These are phyloP conservation scores for Sindora glabra DNA, from an alignment of 306 rosid species.

Conservation along the genomic window DNA sequence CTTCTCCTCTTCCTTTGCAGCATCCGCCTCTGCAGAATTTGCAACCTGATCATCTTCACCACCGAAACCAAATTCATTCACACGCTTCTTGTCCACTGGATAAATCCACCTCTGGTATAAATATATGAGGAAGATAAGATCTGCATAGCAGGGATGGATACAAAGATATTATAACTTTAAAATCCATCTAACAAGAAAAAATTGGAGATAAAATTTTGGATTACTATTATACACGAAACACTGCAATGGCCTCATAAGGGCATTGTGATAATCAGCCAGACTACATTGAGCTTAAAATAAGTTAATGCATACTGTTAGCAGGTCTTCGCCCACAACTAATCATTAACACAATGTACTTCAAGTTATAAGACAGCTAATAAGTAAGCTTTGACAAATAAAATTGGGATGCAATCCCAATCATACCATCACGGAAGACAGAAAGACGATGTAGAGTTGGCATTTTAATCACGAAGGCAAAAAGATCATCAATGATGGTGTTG, in stretches of 20 bases:
- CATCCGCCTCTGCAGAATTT: conserved; percentile 22
- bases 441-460: conserved; percentile 96
- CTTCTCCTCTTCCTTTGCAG: conserved; percentile 72
- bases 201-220: no score
- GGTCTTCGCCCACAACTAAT: neutral
- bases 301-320: neutral
- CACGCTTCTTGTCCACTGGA: conserved; percentile 90
- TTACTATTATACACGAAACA: neutral
- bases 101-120: conserved; percentile 86
- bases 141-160: conserved; percentile 40
- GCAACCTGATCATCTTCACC: conserved; percentile 65
- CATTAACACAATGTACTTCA: no score
- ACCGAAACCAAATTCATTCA: conserved; percentile 90
- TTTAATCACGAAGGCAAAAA: conserved; percentile 95
- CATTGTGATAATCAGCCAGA: neutral
- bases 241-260: neutral
- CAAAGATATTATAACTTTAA: conserved; percentile 4
- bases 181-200: neutral
- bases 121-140: conserved; percentile 79
- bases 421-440: conserved; percentile 98
- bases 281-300: neutral
- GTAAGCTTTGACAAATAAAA: neutral
- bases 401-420: conserved; percentile 18
- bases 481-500: conserved; percentile 95
- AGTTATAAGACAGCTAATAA: no score